Percentiles rank a stretch among this genome's conserved stretches.
phyloP scores from a whole-genome alignment of 1,139 yeast species.

The Yamadazyma jaroonii region DNA sequence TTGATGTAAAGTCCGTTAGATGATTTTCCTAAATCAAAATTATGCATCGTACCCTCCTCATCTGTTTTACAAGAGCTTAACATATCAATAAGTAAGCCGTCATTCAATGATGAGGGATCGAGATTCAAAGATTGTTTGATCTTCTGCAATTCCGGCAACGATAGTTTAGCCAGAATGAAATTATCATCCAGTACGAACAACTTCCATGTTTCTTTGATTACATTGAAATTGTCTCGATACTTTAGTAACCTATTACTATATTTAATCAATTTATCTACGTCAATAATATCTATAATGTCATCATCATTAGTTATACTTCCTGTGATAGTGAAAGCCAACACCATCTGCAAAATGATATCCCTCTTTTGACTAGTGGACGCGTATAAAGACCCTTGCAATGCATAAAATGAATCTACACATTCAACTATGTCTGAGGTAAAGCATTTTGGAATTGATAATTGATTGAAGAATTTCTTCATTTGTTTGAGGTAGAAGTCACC shows the following conservation, averaged over 20 bases:
- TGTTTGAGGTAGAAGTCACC: slow-evolving; percentile 31
- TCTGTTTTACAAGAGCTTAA: slow-evolving; percentile 35
- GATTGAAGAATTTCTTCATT: slow-evolving; percentile 23
- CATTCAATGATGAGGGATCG: slow-evolving; percentile 23
- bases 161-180: slow-evolving; percentile 14
- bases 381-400: slow-evolving; percentile 11
- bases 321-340: slow-evolving; percentile 32
- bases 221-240: slow-evolving; percentile 31
- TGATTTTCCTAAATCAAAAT: slow-evolving; percentile 27
- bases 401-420: slow-evolving; percentile 36
- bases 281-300: slow-evolving; percentile 37
- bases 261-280: slow-evolving; percentile 37
- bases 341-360: slow-evolving; percentile 24
- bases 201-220: slow-evolving; percentile 34
- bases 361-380: slow-evolving; percentile 17
- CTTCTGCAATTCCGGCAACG: slow-evolving; percentile 30
- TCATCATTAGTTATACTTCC: slow-evolving; percentile 14
- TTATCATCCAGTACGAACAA: slow-evolving; percentile 23
- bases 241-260: slow-evolving; percentile 28
- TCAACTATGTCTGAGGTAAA: slow-evolving; percentile 31
- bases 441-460: slow-evolving; percentile 29
- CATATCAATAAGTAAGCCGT: slow-evolving; percentile 44
- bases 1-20: slow-evolving; percentile 28
- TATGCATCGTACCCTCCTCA: slow-evolving; percentile 26
- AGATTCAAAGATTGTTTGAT: slow-evolving; percentile 30